Conservation (phyloP, 257 asterid species). For the Cynanchum wilfordii region DNA sequence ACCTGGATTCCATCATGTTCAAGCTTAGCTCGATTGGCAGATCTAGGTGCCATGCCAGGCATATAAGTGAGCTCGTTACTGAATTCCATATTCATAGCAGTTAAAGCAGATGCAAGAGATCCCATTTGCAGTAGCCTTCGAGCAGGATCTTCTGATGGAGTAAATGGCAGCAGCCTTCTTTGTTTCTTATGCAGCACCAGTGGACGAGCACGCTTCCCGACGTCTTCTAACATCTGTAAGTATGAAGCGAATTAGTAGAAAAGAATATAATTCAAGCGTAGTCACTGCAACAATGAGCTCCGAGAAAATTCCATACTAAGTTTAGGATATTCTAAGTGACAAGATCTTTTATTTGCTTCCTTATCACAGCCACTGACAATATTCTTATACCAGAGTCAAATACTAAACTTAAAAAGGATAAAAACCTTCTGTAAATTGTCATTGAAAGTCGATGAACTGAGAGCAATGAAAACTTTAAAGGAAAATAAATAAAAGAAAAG, state of each 20-base stretch:
- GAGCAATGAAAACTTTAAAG: background rate
- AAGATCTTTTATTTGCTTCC: background rate
- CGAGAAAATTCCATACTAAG: background rate
- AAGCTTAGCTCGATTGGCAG: constrained; percentile 57
- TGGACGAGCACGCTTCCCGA: constrained; percentile 48
- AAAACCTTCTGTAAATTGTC: background rate
- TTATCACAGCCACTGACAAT: background rate
- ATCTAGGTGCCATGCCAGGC: constrained; percentile 64
- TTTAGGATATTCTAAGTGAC: background rate
- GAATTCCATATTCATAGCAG: constrained; percentile 54
- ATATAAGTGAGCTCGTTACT: constrained; percentile 67
- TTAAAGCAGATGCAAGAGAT: constrained; percentile 73
- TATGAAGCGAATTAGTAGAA: constrained; percentile 2
- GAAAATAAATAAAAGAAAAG: background rate
- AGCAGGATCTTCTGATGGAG: constrained; percentile 46
- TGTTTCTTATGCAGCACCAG: constrained; percentile 64
- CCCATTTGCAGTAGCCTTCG: constrained; percentile 58
- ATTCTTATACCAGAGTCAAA: background rate
- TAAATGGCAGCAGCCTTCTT: constrained; percentile 59
- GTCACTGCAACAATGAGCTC: background rate
- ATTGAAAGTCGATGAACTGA: background rate
- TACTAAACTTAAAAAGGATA: background rate
- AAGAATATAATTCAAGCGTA: background rate
- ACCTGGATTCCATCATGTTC: constrained; percentile 97
- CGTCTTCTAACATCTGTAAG: constrained; percentile 57